A percentile compares a stretch with the other conserved stretches of the same genome.
Evolutionary conservation across 2,329 filamentous ascomycete genomes (phyloP).

Genomic region (Bertia moriformis): DNA sequence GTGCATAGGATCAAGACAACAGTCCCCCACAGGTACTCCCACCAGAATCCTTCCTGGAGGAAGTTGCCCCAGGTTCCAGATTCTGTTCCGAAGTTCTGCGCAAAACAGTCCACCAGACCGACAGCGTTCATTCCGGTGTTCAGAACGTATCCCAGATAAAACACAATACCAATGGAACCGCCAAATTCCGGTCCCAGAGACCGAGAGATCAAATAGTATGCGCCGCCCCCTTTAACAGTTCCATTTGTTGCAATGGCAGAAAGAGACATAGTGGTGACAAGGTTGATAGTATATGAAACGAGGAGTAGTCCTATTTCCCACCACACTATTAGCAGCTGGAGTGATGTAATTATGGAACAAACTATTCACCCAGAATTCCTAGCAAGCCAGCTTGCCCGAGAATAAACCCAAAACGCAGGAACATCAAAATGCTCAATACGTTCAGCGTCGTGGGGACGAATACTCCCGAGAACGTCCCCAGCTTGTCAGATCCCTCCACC

Average conservation of each 20-base stretch:
- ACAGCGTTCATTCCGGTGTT: conserved; percentile 81
- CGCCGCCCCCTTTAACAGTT: conserved; percentile 73
- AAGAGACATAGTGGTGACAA: conserved; percentile 73
- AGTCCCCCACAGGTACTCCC: conserved; percentile 62
- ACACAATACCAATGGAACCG: conserved; percentile 73
- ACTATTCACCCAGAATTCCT: conserved; percentile 56
- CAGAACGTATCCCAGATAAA: conserved; percentile 79
- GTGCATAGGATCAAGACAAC: conserved; percentile 59
- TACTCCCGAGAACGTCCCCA: conserved; percentile 65
- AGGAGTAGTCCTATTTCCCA: conserved; percentile 47
- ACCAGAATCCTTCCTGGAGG: conserved; percentile 62
- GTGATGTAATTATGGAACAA: conserved; percentile 2
- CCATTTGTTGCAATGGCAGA: conserved; percentile 84
- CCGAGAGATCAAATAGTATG: conserved; percentile 78
- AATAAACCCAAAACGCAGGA: conserved; percentile 74
- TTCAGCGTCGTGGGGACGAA: conserved; percentile 83
- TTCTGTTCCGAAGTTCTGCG: conserved; percentile 52
- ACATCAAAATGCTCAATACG: conserved; percentile 83
- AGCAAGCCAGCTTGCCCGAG: conserved; percentile 66
- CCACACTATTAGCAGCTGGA: conserved; percentile 4
- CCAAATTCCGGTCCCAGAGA: conserved; percentile 80
- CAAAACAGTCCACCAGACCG: conserved; percentile 70
- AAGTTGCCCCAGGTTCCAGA: conserved; percentile 40
- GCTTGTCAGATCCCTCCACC: conserved; percentile 35
- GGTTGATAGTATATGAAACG: conserved; percentile 64